These are phyloP conservation scores for Aspergillus neoniger DNA, from an alignment of 2,329 filamentous ascomycete genomes.

Conservation along the genomic window DNA sequence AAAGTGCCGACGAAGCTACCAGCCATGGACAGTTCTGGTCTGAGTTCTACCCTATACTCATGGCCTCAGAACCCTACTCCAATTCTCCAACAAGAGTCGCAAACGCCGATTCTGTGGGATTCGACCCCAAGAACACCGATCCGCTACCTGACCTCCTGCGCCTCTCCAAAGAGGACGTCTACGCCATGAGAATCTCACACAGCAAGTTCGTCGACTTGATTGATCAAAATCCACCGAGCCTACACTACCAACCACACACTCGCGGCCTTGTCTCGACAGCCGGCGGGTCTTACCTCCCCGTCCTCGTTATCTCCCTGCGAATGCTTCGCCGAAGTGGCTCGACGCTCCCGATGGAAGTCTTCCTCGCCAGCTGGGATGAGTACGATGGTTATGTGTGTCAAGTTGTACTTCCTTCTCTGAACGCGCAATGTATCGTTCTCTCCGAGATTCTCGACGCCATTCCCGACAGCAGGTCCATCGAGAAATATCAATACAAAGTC, in stretches of 20 bases:
- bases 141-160: slow-evolving; percentile 31
- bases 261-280: slow-evolving; percentile 45
- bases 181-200: slow-evolving; percentile 31
- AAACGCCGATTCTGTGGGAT: slow-evolving; percentile 24
- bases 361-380: slow-evolving; percentile 26
- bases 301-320: slow-evolving; percentile 23
- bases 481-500: slow-evolving; percentile 56
- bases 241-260: slow-evolving; percentile 31
- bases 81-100: slow-evolving; percentile 22
- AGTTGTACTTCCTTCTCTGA: slow-evolving; percentile 35
- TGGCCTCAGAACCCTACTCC: slow-evolving; percentile 26
- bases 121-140: slow-evolving; percentile 24
- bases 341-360: slow-evolving; percentile 22
- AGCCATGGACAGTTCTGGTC: slow-evolving; percentile 28
- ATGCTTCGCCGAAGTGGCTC: slow-evolving; percentile 26
- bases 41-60: slow-evolving; percentile 30
- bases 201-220: slow-evolving; percentile 30
- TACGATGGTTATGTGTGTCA: slow-evolving; percentile 41
- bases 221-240: slow-evolving; percentile 20
- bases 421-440: slow-evolving; percentile 42
- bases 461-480: slow-evolving; percentile 16
- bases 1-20: neutral
- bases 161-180: slow-evolving; percentile 29
- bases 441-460: slow-evolving; percentile 31
- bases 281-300: slow-evolving; percentile 23